Evolutionary conservation across 1,284 basidiomycete species (phyloP).

Genomic region (Fomitopsis pinicola): DNA sequence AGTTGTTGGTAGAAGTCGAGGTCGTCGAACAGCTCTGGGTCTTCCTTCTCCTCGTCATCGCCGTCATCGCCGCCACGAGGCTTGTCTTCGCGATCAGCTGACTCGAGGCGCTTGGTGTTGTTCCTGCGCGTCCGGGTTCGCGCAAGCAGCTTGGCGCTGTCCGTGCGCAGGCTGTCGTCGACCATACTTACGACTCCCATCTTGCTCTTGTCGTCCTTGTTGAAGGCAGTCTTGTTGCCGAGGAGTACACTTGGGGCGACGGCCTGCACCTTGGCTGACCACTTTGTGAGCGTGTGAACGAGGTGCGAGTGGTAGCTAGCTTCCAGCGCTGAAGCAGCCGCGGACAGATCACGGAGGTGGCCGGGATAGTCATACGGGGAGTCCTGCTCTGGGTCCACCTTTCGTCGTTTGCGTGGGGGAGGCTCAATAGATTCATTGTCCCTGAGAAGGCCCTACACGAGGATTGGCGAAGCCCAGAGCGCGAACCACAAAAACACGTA

Average conservation of each 20-base stretch:
- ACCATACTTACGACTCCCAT: conserved; percentile 62
- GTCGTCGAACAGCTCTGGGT: conserved; percentile 76
- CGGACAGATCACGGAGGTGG: conserved; percentile 33
- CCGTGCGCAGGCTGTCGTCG: conserved; percentile 57
- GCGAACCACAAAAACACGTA: conserved; percentile 14
- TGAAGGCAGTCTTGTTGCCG: conserved; percentile 63
- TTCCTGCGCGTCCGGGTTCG: conserved; percentile 53
- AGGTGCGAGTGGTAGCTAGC: conserved; percentile 64
- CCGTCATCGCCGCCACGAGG: conserved; percentile 15
- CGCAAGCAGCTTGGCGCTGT: conserved; percentile 50
- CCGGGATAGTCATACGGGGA: conserved; percentile 28
- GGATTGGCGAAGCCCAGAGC: conserved; percentile 3
- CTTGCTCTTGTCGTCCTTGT: conserved; percentile 36
- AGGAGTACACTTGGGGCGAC: conserved; percentile 76
- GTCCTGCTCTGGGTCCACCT: conserved; percentile 31
- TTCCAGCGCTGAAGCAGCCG: conserved; percentile 46
- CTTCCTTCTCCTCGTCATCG: conserved; percentile 29
- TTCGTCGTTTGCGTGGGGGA: conserved; percentile 60
- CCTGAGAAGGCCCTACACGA: conserved; percentile 9
- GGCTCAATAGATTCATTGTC: conserved; percentile 43
- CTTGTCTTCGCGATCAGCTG: conserved; percentile 13
- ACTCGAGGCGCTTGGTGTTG: conserved; percentile 40
- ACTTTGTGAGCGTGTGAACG: conserved; percentile 79
- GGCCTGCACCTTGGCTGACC: conserved; percentile 91
- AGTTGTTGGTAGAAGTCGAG: conserved; percentile 90